Base-by-base conservation (phyloP, 2,329 filamentous ascomycete genomes). In the Colletotrichum noveboracense region DNA sequence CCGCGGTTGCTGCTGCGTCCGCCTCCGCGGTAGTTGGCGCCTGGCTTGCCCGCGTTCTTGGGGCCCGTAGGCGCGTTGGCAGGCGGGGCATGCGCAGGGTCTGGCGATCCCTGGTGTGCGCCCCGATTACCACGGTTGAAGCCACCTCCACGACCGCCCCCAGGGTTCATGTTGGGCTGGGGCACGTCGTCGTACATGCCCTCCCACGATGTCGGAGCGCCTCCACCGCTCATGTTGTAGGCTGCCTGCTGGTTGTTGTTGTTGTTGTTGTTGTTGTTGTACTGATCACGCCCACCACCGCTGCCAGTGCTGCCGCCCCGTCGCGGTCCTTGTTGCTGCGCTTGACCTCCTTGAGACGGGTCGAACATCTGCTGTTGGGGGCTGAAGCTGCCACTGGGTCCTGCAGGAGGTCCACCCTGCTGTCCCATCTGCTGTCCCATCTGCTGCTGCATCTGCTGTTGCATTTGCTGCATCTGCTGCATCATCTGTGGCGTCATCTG, bases 151-250 rank as follows among this genome's bases (percentile, higher is more conserved):
- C 84, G 84, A 76, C 88, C 86, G 66, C 89, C 88, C 62, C 87
- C 89, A 18, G 86, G 87, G 79, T 86, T 88, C 79, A 93, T 90
- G 79, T 93, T 93, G 7, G 95, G 95, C 82, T 96, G 95, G 18
- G 96, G 96, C 3, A 96, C 95, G 83, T 98, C 96, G 83, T 98
- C 96, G 84, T 98, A 98, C 96, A 98, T 98, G 81, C 96, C 96
- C 84, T 98, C 96, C 96, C 96, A 98, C 55, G 94, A 96, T 28
- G 94, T 95, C n/a, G 94, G 94, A 18, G 92, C 92, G 60, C 91
- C 87, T 48, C 86, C 90, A 80, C 83, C 89, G 82, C 74, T 82
- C 77, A 84, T 82, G 66, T 81, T 82, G 73, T 85, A 86, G 58
- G 78, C 80, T 12, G 75, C 75, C 28, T 78, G 76, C 28, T 79